Base-by-base conservation (phyloP, 495 filamentous ascomycete genomes). In the Neurospora sp. region DNA sequence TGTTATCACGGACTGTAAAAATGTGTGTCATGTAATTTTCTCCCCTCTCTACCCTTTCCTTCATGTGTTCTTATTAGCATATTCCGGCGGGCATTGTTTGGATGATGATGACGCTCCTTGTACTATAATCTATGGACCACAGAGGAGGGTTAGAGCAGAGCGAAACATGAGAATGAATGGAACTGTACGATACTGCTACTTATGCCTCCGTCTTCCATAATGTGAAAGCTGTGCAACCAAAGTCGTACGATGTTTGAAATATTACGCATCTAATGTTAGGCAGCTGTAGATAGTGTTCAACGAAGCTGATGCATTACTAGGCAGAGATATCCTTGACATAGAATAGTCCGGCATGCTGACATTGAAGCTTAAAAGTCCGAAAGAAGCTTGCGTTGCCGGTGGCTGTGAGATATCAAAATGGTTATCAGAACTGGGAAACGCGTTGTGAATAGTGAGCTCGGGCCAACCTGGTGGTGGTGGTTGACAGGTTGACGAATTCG, bases 1-100 rank as follows among this genome's bases (percentile, higher is more conserved):
- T 80, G 77, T 79, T 80, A 70, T 75, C 40, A 74, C 69, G 75
- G 78, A 73, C 70, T 79, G 78, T 78, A 77, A 72, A 76, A 76
- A 65, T 35, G 53, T 77, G 75, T 75, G 72, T 76, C 77, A 76
- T 80, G 76, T 79, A 76, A 79, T 78, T 65, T 65, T 65, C 77
- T 74, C 74, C 79, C 78, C 79, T 77, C 79, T 81, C 79, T 79
- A 74, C 76, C 70, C 72, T 78, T 77, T 72, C 69, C 68, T 69
- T 71, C 40, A 42, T 76, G 74, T 78, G 71, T 76, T 77, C 69
- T 76, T 76, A 76, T 59, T 73, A 73, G 72, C 72, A 76, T 74
- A 76, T 79, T 73, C 68, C 73, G 70, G 48, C 10, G 22, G 72
- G 71, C 71, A 71, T 68, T 27, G 35, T n/a, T 70, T 70, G 40